Conservation (phyloP, 2,329 filamentous ascomycete genomes). For the Fusarium lyarnte region DNA sequence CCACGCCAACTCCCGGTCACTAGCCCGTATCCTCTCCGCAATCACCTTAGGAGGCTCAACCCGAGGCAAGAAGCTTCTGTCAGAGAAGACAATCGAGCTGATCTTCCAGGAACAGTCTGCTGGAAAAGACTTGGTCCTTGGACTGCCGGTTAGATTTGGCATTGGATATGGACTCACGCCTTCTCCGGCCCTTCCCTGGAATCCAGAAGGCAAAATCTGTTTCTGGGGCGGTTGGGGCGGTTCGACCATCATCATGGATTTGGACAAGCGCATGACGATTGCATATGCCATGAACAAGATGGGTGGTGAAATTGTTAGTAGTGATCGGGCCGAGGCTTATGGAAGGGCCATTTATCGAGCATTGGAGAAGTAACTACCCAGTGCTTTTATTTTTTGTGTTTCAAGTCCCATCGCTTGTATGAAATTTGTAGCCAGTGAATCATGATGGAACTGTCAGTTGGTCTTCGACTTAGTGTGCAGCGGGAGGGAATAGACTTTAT, state of each 20-base stretch:
- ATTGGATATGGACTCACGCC: not conserved
- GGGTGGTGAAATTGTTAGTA: not conserved
- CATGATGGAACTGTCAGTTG: too few species aligned
- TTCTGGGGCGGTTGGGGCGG: not conserved
- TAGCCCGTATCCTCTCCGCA: not conserved
- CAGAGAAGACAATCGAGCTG: not conserved
- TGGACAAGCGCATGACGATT: conserved; percentile 2
- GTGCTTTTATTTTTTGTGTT: too few species aligned
- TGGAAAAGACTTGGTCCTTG: not conserved
- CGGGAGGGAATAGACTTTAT: too few species aligned
- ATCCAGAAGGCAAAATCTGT: not conserved
- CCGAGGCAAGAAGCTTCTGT: not conserved
- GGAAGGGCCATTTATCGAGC: not conserved
- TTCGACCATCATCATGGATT: not conserved
- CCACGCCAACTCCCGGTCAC: not conserved
- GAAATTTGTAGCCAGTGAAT: too few species aligned
- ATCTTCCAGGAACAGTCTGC: not conserved
- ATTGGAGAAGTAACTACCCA: not conserved
- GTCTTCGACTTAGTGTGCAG: too few species aligned
- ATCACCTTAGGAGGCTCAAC: not conserved
- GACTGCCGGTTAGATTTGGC: not conserved
- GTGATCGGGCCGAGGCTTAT: not conserved
- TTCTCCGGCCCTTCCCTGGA: not conserved
- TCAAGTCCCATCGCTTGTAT: too few species aligned
- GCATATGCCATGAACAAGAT: conserved; percentile 17